Evolutionary conservation across 805 yeast genomes (phyloP).

Genomic region (Saccharomycopsis malanga): DNA sequence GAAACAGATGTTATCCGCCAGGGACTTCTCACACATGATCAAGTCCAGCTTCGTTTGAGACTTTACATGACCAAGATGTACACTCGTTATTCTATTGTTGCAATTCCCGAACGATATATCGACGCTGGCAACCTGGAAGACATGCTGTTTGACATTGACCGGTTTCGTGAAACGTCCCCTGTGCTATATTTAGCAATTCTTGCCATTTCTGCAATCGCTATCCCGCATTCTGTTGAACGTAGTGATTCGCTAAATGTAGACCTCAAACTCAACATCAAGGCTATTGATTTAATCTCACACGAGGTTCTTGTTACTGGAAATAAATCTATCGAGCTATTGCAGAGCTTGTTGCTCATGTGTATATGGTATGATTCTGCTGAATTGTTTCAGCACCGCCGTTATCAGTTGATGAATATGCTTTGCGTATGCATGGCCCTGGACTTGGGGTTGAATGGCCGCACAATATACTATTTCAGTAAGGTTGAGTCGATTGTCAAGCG

Average conservation of each 20-base stretch:
- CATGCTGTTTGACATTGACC: constrained; percentile 36
- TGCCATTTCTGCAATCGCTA: constrained; percentile 48
- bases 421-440: constrained; percentile 68
- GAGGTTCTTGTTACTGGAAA: constrained; percentile 66
- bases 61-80: constrained; percentile 43
- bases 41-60: constrained; percentile 49
- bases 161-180: constrained; percentile 47
- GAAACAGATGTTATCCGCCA: constrained; percentile 45
- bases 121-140: constrained; percentile 28
- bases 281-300: constrained; percentile 42
- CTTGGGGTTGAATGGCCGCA: constrained; percentile 59
- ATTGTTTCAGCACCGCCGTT: constrained; percentile 69
- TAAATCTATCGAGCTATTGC: constrained; percentile 61
- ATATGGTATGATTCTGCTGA: constrained; percentile 85
- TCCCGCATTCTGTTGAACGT: constrained; percentile 25
- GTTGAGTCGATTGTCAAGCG: constrained; percentile 36
- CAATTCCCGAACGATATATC: constrained; percentile 26
- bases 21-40: constrained; percentile 51
- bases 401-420: constrained; percentile 59
- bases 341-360: constrained; percentile 51
- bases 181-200: constrained; percentile 57
- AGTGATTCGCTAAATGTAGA: constrained; percentile 34
- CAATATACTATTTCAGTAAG: constrained; percentile 35
- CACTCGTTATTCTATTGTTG: constrained; percentile 50
- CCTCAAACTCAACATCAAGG: constrained; percentile 45